Conservation (phyloP, 805 yeast genomes). For the Cyberlindnera japonica region DNA sequence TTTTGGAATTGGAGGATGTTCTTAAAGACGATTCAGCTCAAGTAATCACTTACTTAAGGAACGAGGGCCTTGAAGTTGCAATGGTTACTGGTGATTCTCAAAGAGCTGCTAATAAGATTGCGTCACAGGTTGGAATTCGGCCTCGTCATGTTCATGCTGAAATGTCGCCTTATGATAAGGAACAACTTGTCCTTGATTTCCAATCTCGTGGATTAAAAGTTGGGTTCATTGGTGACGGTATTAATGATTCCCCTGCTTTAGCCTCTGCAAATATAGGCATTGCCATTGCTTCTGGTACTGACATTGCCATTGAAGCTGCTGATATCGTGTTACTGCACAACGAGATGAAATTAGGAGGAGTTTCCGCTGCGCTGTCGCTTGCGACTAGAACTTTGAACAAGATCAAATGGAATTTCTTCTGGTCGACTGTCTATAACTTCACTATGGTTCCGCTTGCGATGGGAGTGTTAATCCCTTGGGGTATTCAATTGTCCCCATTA, state of each 20-base stretch:
- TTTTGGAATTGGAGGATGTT: constrained; percentile 61
- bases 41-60: constrained; percentile 52
- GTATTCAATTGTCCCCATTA: constrained; percentile 76
- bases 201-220: constrained; percentile 48
- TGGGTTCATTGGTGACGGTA: constrained; percentile 96
- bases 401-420: constrained; percentile 75
- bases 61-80: constrained; percentile 59
- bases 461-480: constrained; percentile 82
- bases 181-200: constrained; percentile 56
- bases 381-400: constrained; percentile 66
- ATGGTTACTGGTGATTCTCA: constrained; percentile 88
- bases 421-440: constrained; percentile 83
- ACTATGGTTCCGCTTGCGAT: constrained; percentile 91
- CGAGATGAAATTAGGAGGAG: constrained; percentile 39
- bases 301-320: constrained; percentile 96
- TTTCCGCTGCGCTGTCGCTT: constrained; percentile 61
- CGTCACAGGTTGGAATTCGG: constrained; percentile 63
- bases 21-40: constrained; percentile 61
- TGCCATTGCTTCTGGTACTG: constrained; percentile 90
- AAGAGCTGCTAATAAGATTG: constrained; percentile 60
- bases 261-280: constrained; percentile 87
- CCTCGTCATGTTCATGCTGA: constrained; percentile 64
- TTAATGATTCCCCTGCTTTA: constrained; percentile 95
- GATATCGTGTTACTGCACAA: constrained; percentile 73
- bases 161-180: constrained; percentile 74